Conservation (phyloP, 306 rosid species). For the Fragaria iinumae region DNA sequence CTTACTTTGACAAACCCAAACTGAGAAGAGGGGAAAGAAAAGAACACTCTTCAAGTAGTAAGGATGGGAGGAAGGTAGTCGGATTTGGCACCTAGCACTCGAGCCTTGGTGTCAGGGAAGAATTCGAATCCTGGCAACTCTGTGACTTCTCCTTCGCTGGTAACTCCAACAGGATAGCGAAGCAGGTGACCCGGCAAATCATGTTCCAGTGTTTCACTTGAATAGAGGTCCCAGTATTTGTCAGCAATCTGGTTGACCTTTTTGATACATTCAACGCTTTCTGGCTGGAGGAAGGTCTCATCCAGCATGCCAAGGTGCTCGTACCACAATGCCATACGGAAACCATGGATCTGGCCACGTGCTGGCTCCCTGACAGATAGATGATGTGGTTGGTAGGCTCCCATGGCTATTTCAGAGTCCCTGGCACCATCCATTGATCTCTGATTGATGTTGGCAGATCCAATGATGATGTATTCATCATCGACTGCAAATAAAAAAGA, state of each 20-base stretch:
- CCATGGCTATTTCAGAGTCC: constrained; percentile 57
- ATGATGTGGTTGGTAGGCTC: constrained; percentile 48
- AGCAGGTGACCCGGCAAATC: constrained; percentile 51
- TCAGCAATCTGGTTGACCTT: constrained; percentile 51
- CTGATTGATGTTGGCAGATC: constrained; percentile 57
- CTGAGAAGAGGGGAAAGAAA: neutral
- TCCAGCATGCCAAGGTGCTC: constrained; percentile 53
- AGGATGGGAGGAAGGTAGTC: constrained; percentile 51
- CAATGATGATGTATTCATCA: constrained; percentile 54
- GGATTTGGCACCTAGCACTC: constrained; percentile 39
- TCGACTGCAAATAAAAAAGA: constrained; percentile 32
- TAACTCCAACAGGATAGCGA: constrained; percentile 42
- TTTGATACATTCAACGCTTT: constrained; percentile 31
- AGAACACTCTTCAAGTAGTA: constrained; percentile 26
- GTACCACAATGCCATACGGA: constrained; percentile 48
- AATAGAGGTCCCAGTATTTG: constrained; percentile 48
- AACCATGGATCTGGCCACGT: constrained; percentile 52
- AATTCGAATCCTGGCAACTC: constrained; percentile 37
- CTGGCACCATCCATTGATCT: constrained; percentile 53
- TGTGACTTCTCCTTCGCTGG: constrained; percentile 29
- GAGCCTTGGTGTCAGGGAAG: constrained; percentile 55
- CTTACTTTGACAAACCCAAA: neutral
- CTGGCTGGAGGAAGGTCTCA: constrained; percentile 41
- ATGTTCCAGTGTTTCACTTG: constrained; percentile 34
- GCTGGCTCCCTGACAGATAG: constrained; percentile 41